These are phyloP conservation scores for Globisporangium emineosum DNA, from an alignment of 352 stramenopile species.

Conservation along the genomic window DNA sequence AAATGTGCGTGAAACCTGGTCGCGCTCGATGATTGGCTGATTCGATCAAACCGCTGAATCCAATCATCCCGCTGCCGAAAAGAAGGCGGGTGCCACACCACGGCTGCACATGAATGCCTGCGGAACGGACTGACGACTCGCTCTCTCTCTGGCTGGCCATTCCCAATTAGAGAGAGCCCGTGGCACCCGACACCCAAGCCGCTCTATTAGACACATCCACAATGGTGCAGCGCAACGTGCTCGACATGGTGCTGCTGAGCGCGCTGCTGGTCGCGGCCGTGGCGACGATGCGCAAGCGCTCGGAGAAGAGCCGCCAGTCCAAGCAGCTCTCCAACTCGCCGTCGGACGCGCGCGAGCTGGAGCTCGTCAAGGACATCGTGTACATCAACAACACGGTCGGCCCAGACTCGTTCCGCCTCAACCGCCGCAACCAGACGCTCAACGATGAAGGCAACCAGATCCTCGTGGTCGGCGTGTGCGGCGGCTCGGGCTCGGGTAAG, in stretches of 20 bases:
- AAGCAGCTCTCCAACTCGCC: conserved; percentile 42
- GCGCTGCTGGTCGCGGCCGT: conserved; percentile 46
- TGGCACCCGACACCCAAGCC: not conserved
- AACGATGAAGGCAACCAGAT: conserved; percentile 68
- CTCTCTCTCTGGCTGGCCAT: not conserved
- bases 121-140: not conserved
- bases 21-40: not conserved
- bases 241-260: conserved; percentile 48
- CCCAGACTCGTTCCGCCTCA: conserved; percentile 40
- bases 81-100: not conserved
- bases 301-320: conserved; percentile 38
- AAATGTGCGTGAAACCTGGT: not conserved
- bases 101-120: not conserved
- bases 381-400: conserved; percentile 78
- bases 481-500: conserved; percentile 90
- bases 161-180: not conserved
- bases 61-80: conserved; percentile 1
- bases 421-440: conserved; percentile 29
- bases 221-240: conserved; percentile 38
- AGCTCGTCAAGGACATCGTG: conserved; percentile 83
- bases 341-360: conserved; percentile 56
- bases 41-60: conserved; percentile 1
- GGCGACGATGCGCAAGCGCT: conserved; percentile 40
- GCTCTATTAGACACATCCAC: not conserved
- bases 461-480: conserved; percentile 90